Conservation (phyloP, 129 eudicot genomes). For the Escallonia rubra region DNA sequence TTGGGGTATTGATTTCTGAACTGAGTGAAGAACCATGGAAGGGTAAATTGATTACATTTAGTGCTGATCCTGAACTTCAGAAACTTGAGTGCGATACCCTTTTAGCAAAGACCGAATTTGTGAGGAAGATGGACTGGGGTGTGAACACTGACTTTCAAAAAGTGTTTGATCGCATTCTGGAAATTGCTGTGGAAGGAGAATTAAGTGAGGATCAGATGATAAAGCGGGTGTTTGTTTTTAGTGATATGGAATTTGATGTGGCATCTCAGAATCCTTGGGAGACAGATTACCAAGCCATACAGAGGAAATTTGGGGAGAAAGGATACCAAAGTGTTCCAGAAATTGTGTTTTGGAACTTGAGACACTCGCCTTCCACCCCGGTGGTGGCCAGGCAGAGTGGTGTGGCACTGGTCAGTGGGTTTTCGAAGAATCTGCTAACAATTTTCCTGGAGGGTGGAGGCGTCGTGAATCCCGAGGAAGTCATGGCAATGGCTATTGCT, state of each 20-base stretch:
- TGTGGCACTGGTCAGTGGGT: constrained; percentile 16
- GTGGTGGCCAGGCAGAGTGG: constrained; percentile 6
- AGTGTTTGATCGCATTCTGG: constrained; percentile 1
- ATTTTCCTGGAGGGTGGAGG: constrained; percentile 18
- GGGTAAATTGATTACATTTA: background rate
- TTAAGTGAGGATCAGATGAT: constrained; percentile 4
- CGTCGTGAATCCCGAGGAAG: constrained; percentile 4
- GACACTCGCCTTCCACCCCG: background rate
- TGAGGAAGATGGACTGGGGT: constrained; percentile 1
- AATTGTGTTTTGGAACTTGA: constrained; percentile 26
- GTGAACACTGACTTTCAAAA: constrained; percentile 1
- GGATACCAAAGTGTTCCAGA: constrained; percentile 18
- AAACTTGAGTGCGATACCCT: constrained; percentile 8
- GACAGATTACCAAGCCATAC: constrained; percentile 7
- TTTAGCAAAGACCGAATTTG: background rate
- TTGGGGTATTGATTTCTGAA: background rate
- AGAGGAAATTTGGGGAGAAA: constrained; percentile 6
- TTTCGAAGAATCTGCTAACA: constrained; percentile 12
- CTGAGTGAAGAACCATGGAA: constrained; percentile 11
- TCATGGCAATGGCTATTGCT: constrained; percentile 5
- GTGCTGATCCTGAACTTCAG: background rate
- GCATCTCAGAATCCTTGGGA: constrained; percentile 7
- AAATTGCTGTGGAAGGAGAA: constrained; percentile 1
- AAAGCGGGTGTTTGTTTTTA: constrained; percentile 15
- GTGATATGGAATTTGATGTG: constrained; percentile 8